Evolutionary conservation across 2,329 filamentous ascomycete species (phyloP).

Genomic region (Cladosporium sp.): DNA sequence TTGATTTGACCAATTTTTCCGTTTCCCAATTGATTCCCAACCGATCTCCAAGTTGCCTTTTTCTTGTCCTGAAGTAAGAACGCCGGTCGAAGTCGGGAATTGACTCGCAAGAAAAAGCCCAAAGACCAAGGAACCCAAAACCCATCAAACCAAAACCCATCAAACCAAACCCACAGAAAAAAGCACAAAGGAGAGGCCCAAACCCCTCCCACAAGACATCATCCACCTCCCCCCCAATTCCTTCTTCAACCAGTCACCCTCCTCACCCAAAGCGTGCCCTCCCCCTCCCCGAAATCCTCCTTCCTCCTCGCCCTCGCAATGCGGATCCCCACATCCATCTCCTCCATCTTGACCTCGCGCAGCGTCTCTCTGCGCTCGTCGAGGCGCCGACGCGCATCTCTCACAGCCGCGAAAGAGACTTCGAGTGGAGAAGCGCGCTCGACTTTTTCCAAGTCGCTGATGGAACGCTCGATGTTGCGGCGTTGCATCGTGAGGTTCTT

Average conservation of each 20-base stretch:
- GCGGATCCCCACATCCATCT: conserved; percentile 73
- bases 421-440: conserved; percentile 65
- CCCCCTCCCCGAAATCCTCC: conserved; percentile 56
- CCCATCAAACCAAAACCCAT: no score
- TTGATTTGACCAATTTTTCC: no score
- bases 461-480: conserved; percentile 66
- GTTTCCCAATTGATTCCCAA: no score
- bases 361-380: conserved; percentile 63
- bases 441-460: conserved; percentile 72
- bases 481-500: conserved; percentile 63
- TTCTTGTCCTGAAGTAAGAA: no score
- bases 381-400: conserved; percentile 59
- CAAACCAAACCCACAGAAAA: no score
- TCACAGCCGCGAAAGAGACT: conserved; percentile 56
- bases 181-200: no score
- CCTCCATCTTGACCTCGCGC: conserved; percentile 68
- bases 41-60: no score
- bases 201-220: no score
- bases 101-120: no score
- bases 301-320: conserved; percentile 73
- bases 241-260: conserved; percentile 66
- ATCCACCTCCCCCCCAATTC: background rate
- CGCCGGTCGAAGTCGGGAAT: no score
- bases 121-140: no score
- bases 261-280: conserved; percentile 73